Base-by-base conservation (phyloP, 2,329 filamentous ascomycete species). In the Arachnopeziza araneosa region DNA sequence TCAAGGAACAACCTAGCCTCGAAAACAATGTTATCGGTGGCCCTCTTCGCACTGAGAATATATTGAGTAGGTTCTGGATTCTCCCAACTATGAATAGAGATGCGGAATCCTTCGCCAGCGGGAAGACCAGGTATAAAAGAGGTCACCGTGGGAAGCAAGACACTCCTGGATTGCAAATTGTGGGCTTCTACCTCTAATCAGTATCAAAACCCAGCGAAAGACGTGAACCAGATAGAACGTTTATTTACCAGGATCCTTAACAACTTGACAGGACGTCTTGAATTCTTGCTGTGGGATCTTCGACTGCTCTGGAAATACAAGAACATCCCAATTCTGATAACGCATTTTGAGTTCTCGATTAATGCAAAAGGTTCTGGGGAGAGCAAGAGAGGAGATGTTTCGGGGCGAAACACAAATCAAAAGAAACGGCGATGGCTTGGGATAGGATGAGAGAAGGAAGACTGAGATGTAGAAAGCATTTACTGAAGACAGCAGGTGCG, bases 281-380 rank as follows among this genome's bases (percentile, higher is more conserved):
- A 95, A 96, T 74, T 96, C 91, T 73, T 90, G 89, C 58, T 93
- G 75, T 0, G 91, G 91, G 14, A 88, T 76, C 67, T 85, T 86
- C 67, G 80, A 85, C 63, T 74, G 75, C 19, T 78, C 77, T 0
- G 90, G 87, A 72, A 96, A 96, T 63, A 96, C 79, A 51, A 96
- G 83, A 58, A 95, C 83, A 69, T 96, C 91, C 91, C 91, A 96
- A 69, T 91, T 86, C 67, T 91, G 83, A 79, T 89, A 96, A 61
- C 91, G 86, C 91, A 96, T 96, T 52, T 60, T 68, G 52, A 57
- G 30, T 30, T 24, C 12, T 56, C 21, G 17, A 44, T 44, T 44
- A 12, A 44, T 44, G 36, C 36, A 44, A 44, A 17, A n/a, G n/a
- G 36, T 44, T 14, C 17, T 12, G 5, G 12, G 2, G 36, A 30